These are phyloP conservation scores for Colletotrichum aenigma DNA, from an alignment of 2,329 filamentous ascomycete species.

Conservation along the genomic window DNA sequence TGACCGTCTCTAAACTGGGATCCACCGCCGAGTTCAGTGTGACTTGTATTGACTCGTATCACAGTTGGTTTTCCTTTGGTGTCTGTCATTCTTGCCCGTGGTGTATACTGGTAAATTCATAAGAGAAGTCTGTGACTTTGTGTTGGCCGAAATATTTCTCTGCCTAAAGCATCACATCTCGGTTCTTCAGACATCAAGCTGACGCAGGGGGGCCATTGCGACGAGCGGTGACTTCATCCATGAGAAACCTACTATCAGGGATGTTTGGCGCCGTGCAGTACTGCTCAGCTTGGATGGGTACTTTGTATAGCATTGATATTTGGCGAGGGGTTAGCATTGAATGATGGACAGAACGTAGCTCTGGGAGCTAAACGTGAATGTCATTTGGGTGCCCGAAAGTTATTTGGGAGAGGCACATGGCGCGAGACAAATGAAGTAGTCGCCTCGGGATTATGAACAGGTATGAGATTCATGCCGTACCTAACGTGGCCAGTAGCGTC, in stretches of 20 bases:
- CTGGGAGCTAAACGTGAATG: background rate
- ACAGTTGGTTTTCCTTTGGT: no score
- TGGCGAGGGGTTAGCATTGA: background rate
- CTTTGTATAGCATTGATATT: background rate
- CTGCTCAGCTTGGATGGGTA: fast-evolving
- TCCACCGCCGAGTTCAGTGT: background rate
- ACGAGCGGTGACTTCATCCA: background rate
- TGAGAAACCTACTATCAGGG: background rate
- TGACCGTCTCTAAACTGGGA: background rate
- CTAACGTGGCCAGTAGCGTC: background rate
- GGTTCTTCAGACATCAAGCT: background rate
- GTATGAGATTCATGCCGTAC: background rate
- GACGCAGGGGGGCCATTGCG: background rate
- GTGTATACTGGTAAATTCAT: background rate
- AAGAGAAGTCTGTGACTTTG: background rate
- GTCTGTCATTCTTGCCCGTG: background rate
- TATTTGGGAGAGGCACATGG: background rate
- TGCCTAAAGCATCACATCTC: background rate
- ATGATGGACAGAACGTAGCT: background rate
- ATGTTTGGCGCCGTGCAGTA: background rate
- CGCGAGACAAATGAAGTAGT: background rate
- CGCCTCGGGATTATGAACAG: background rate
- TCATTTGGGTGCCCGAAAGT: background rate
- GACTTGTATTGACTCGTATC: no score
- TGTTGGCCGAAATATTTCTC: background rate